Evolutionary conservation across 495 filamentous ascomycete species (phyloP), one percentile per base, ranked within the genome.

Genomic region (Polyplosphaeria fusca): DNA sequence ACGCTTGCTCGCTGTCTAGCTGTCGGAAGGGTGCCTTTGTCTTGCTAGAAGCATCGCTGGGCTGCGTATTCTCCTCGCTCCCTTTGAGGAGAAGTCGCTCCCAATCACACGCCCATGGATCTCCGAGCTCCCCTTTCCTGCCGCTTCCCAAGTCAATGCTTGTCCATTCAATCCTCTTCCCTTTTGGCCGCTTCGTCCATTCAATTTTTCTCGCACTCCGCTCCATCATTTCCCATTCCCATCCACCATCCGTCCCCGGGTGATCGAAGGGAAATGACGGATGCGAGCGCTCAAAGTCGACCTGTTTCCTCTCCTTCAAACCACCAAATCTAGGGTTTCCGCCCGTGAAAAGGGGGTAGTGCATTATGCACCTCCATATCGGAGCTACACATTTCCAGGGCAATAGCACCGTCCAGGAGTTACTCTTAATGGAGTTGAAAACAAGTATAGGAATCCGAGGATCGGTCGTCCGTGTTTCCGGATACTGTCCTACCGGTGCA

Each of bases 241-340:
- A 82, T 0, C 93, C 93, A 1, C 91, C 90, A 18, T 77, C 76
- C 0, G 89, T 95, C 1, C 87, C 89, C 0, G 89, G 90, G 53
- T 82, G 91, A 69, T 97, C 93, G 22, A 81, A 88, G 0, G 93
- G 93, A 68, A 96, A 98, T 83, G 86, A 94, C 11, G 87, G 81
- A 26, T 75, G 73, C 1, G 81, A 82, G n/a, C 81, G 78, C 68
- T 96, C 90, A 66, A 95, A 96, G 7, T 82, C 74, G 28, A 95
- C 74, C 69, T 98, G 94, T 50, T 85, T 76, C 47, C 83, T 76
- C 68, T 97, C 85, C 23, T 86, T 77, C 24, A 96, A 61, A 2
- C 93, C 92, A 16, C 89, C 92, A 61, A 96, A 89, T 25, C 86
- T 78, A 7, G 87, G 82, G 41, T 87, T 90, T 1, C 86, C 82